These are phyloP conservation scores for Neolentinus lepideus DNA, from an alignment of 1,284 basidiomycete genomes.

Conservation along the genomic window DNA sequence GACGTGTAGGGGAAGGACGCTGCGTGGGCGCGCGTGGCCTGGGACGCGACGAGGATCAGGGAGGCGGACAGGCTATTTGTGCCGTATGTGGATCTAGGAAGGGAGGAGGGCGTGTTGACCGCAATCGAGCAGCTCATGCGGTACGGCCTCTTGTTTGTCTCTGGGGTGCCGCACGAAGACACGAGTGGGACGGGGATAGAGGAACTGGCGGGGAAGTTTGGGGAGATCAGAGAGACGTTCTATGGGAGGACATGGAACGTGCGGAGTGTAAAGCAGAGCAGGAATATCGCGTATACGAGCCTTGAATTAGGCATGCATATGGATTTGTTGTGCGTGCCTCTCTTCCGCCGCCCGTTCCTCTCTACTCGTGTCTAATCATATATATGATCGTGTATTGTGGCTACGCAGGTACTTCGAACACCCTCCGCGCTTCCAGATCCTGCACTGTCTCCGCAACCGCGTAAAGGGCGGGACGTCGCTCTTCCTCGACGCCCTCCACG, in stretches of 20 bases:
- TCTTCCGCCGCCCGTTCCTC: neutral
- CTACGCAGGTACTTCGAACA: conserved; percentile 80
- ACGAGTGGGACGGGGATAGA: conserved; percentile 57
- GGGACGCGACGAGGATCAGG: conserved; percentile 30
- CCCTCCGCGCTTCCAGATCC: conserved; percentile 87
- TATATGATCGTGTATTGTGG: neutral
- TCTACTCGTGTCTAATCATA: conserved; percentile 3
- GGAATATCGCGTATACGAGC: conserved; percentile 95
- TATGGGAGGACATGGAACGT: conserved; percentile 94
- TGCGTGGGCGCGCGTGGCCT: conserved; percentile 17
- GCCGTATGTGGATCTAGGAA: conserved; percentile 36
- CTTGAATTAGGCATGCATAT: conserved; percentile 87
- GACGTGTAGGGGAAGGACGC: too few species aligned
- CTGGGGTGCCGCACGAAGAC: conserved; percentile 47
- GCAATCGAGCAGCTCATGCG: conserved; percentile 49
- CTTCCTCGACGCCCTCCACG: conserved; percentile 81
- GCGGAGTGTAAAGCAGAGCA: conserved; percentile 64
- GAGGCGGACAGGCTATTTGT: conserved; percentile 37
- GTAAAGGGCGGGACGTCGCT: conserved; percentile 83
- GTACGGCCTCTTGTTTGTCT: conserved; percentile 53
- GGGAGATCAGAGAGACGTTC: conserved; percentile 81
- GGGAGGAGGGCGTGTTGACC: conserved; percentile 34
- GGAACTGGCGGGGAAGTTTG: conserved; percentile 61
- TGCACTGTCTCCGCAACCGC: conserved; percentile 83
- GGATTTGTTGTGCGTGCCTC: conserved; percentile 73